Conservation (phyloP, 345 rosid species). For the Populus deltoides region DNA sequence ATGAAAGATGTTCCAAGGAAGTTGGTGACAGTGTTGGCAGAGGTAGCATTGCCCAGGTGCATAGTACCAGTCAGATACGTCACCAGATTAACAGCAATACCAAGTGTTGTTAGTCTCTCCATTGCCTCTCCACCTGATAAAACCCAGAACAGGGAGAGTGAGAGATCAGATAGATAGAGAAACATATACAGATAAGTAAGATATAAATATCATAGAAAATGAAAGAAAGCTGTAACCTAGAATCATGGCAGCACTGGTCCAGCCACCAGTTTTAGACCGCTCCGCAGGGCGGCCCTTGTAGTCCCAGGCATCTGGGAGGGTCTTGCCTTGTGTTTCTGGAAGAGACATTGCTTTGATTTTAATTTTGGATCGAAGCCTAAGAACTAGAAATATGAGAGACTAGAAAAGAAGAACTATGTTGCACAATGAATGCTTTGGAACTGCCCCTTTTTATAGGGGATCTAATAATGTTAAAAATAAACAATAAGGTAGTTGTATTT, state of each 20-base stretch:
- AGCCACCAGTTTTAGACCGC: slow-evolving; percentile 70
- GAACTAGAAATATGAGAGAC: neutral
- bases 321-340: slow-evolving; percentile 42
- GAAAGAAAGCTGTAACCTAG: slow-evolving; percentile 40
- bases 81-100: slow-evolving; percentile 88
- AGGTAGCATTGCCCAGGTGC: slow-evolving; percentile 82
- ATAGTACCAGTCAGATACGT: slow-evolving; percentile 85
- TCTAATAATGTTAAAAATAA: neutral
- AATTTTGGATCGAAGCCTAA: neutral
- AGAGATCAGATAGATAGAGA: too few relatives aligned
- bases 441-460: slow-evolving; percentile 30
- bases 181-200: neutral
- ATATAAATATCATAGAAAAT: neutral
- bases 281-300: slow-evolving; percentile 75
- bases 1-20: slow-evolving; percentile 94
- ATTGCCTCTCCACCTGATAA: slow-evolving; percentile 65
- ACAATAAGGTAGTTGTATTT: neutral
- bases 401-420: neutral
- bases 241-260: slow-evolving; percentile 92
- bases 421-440: slow-evolving; percentile 14
- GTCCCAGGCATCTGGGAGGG: slow-evolving; percentile 86
- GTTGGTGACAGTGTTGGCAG: slow-evolving; percentile 88
- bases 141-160: neutral
- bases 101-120: slow-evolving; percentile 90
- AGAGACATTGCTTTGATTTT: slow-evolving; percentile 15